Evolutionary conservation across 1,284 basidiomycete genomes (phyloP).

Genomic region (Polyporus tsugae): DNA sequence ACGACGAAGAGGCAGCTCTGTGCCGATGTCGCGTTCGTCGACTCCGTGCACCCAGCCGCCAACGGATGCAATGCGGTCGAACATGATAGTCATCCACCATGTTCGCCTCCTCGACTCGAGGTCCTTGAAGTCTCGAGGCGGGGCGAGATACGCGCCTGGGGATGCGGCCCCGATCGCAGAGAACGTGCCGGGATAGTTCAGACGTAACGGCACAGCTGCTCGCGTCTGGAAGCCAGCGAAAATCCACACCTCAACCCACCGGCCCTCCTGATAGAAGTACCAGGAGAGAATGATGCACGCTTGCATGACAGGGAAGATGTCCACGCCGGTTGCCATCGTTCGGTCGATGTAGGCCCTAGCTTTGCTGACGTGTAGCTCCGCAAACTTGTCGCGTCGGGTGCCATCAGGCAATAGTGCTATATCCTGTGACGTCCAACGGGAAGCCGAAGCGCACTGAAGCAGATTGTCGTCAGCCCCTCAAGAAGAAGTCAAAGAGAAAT

Average conservation of each 20-base stretch:
- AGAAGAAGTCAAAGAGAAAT: background rate
- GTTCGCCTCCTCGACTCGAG: slow-evolving; percentile 79
- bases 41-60: slow-evolving; percentile 88
- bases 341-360: slow-evolving; percentile 85
- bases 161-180: slow-evolving; percentile 65
- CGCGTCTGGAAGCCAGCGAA: slow-evolving; percentile 87
- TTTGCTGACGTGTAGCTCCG: slow-evolving; percentile 85
- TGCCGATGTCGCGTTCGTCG: slow-evolving; percentile 82
- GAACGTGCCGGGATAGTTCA: slow-evolving; percentile 85
- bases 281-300: slow-evolving; percentile 85
- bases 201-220: slow-evolving; percentile 80
- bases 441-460: slow-evolving; percentile 80
- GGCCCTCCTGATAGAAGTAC: slow-evolving; percentile 88
- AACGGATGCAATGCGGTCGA: slow-evolving; percentile 85
- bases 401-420: slow-evolving; percentile 74
- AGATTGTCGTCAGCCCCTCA: slow-evolving; percentile 19
- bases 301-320: slow-evolving; percentile 86
- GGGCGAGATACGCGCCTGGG: slow-evolving; percentile 79
- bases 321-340: slow-evolving; percentile 84
- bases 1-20: slow-evolving; percentile 76
- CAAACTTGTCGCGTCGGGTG: slow-evolving; percentile 77
- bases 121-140: slow-evolving; percentile 76
- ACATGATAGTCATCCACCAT: slow-evolving; percentile 89
- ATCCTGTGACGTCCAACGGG: slow-evolving; percentile 79
- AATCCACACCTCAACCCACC: slow-evolving; percentile 92